These are phyloP conservation scores for Colletotrichum sp. DNA, from an alignment of 2,329 filamentous ascomycete species.

Conservation along the genomic window DNA sequence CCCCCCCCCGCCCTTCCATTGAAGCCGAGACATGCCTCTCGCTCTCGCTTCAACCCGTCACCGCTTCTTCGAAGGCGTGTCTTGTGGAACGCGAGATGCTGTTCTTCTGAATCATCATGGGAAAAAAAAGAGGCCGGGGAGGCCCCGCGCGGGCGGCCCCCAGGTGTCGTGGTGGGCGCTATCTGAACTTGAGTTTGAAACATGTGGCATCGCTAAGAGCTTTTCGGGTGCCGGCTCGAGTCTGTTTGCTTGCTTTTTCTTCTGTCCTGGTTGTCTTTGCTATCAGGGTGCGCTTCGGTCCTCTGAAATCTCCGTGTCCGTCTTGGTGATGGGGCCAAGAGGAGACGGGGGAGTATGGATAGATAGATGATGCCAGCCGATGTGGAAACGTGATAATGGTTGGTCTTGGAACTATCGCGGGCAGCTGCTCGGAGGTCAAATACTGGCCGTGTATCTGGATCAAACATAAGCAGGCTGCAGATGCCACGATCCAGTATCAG, in stretches of 20 bases:
- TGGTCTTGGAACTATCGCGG: not conserved
- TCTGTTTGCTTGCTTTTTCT: not conserved
- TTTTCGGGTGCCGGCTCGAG: not conserved
- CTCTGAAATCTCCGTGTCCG: not conserved
- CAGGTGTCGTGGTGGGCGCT: not conserved
- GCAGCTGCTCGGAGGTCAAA: not conserved
- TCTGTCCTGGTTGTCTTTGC: not conserved
- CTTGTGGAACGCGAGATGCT: not conserved
- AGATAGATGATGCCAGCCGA: not conserved
- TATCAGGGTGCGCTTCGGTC: not conserved
- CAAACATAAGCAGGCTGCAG: not conserved
- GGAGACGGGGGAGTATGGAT: not conserved
- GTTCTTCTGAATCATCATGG: not conserved
- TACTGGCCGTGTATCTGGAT: not conserved
- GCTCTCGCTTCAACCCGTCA: not conserved
- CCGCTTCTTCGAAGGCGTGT: not conserved
- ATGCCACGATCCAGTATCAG: not conserved
- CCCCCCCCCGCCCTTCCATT: not conserved
- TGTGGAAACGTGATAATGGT: not conserved
- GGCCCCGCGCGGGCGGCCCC: too few species aligned
- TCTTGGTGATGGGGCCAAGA: not conserved
- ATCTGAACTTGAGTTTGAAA: not conserved
- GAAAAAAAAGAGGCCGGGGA: not conserved
- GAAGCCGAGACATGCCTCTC: not conserved
- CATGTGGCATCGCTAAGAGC: not conserved